Percentiles rank a stretch among this genome's conserved stretches.
phyloP scores from a whole-genome alignment of 2,329 filamentous ascomycete species.

The Davidsoniella australis region DNA sequence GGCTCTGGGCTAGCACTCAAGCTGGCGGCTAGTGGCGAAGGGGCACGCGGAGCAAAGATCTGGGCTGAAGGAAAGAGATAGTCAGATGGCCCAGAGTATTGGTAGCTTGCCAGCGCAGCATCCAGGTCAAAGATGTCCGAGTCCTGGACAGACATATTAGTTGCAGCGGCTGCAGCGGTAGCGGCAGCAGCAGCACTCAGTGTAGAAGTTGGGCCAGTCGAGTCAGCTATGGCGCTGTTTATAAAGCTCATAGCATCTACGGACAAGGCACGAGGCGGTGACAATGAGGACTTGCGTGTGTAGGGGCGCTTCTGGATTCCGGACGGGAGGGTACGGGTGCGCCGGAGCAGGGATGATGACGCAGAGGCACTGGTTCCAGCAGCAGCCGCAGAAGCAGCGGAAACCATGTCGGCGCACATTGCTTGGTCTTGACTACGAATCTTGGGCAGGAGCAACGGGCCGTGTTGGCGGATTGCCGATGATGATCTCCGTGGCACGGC shows the following conservation, averaged over 20 bases:
- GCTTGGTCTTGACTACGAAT: slow-evolving; percentile 73
- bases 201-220: neutral
- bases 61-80: slow-evolving; percentile 6
- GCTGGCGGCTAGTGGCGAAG: slow-evolving; percentile 24
- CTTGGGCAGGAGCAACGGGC: slow-evolving; percentile 67
- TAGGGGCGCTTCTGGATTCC: slow-evolving; percentile 6
- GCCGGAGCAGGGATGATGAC: slow-evolving; percentile 18
- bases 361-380: slow-evolving; percentile 19
- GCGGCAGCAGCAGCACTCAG: neutral
- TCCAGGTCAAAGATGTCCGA: neutral
- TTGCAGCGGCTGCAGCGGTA: neutral
- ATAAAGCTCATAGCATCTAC: neutral
- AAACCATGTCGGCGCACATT: slow-evolving; percentile 34
- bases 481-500: slow-evolving; percentile 35
- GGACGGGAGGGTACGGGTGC: neutral
- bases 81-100: neutral
- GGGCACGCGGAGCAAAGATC: slow-evolving; percentile 23
- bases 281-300: neutral
- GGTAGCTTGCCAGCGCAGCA: neutral
- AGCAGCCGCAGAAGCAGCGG: slow-evolving; percentile 19
- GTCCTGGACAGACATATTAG: neutral
- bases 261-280: neutral
- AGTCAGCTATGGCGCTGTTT: neutral
- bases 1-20: neutral
- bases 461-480: slow-evolving; percentile 61